Conservation (phyloP, 179 eudicot species). For the Silene noctiflora region DNA sequence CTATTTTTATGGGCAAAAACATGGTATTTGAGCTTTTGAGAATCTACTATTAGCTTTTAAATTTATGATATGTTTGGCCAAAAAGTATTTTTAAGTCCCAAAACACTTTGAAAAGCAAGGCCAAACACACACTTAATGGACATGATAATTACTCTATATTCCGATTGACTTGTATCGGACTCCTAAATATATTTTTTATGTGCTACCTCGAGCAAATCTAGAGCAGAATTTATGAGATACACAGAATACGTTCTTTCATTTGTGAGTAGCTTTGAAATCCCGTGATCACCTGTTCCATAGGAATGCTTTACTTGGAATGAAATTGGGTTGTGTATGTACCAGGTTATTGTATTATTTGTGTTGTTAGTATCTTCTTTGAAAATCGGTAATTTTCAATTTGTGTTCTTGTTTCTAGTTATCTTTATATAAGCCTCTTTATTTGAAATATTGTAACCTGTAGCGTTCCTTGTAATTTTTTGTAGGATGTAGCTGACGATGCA, state of each 20-base stretch:
- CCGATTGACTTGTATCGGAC: not conserved
- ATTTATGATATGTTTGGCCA: too few species aligned
- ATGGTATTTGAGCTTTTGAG: too few species aligned
- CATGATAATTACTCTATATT: too few species aligned
- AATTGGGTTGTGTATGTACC: not conserved
- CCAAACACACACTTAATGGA: too few species aligned
- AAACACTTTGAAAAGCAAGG: too few species aligned
- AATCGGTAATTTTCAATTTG: not conserved
- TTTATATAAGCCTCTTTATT: not conserved
- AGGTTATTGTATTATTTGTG: not conserved
- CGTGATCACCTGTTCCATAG: not conserved
- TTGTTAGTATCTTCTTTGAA: conserved; percentile 6
- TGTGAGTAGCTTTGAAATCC: not conserved
- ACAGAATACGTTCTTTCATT: not conserved
- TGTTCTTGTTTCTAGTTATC: not conserved
- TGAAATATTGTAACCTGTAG: not conserved
- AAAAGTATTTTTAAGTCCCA: too few species aligned
- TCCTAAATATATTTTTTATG: not conserved
- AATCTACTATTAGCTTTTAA: too few species aligned
- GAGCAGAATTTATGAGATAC: not conserved
- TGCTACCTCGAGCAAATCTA: not conserved
- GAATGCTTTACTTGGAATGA: not conserved
- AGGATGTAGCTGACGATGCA: conserved; percentile 39
- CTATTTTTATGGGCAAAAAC: too few species aligned
- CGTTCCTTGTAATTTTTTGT: not conserved